A percentile compares a stretch with the other conserved stretches of the same genome.
Conservation (phyloP, 2,329 filamentous ascomycete genomes). For the Helotiales sp. region DNA sequence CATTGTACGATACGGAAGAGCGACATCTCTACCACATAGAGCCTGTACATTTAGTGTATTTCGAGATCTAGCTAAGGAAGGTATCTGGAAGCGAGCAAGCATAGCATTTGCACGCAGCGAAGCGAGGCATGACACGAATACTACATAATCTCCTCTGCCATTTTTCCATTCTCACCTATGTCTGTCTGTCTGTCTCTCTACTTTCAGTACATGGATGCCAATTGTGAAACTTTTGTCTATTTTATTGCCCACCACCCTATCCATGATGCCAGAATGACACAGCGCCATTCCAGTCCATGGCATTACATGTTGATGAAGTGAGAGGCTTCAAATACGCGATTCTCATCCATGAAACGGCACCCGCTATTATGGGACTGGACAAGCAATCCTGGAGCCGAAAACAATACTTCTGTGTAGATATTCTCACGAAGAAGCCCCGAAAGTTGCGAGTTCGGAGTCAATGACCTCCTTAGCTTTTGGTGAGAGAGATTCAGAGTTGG, state of each 20-base stretch:
- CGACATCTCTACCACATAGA: slow-evolving; percentile 3
- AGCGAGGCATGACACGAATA: slow-evolving; percentile 13
- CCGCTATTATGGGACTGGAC: background rate
- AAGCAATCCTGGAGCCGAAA: background rate
- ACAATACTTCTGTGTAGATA: background rate
- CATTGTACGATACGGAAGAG: slow-evolving; percentile 11
- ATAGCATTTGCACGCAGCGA: slow-evolving; percentile 1
- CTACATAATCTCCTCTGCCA: slow-evolving; percentile 33
- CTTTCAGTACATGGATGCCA: slow-evolving; percentile 8
- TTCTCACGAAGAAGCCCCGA: slow-evolving; percentile 53
- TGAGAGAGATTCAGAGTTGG: slow-evolving; percentile 62
- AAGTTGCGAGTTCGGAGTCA: slow-evolving; percentile 67
- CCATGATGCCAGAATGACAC: slow-evolving; percentile 1
- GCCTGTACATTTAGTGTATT: slow-evolving; percentile 12
- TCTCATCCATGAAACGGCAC: background rate
- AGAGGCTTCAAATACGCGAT: background rate
- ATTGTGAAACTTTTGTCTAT: slow-evolving; percentile 38
- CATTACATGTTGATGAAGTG: slow-evolving; percentile 2
- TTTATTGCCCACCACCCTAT: slow-evolving; percentile 19
- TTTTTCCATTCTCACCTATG: background rate
- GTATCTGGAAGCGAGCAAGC: slow-evolving; percentile 5
- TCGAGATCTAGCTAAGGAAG: background rate
- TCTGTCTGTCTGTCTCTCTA: background rate
- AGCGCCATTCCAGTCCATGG: background rate
- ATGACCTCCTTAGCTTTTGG: slow-evolving; percentile 72